Base-by-base conservation (phyloP, 148 eudicot genomes). In the Cornus florida region DNA sequence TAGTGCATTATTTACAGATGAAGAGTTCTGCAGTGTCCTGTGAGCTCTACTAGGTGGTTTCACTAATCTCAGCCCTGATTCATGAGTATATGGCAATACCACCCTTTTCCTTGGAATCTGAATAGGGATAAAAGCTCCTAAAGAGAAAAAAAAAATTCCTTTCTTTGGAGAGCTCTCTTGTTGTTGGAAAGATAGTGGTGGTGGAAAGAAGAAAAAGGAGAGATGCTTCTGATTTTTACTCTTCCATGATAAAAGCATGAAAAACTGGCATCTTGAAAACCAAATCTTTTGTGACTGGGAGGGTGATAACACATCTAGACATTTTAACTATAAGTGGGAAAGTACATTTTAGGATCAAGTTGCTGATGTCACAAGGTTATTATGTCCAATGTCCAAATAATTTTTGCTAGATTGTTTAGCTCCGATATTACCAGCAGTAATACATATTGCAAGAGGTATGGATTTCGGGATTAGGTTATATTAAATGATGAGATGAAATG, bases 321-420 rank as follows among this genome's bases (percentile, higher is more conserved):
- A 16, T 65, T 65, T 75, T 64, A 31, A 38, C 10, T 6, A 7
- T 32, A 39, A 35, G 10, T 59, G 32, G 32, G 70, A 16, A 43
- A 41, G 23, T 35, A 38, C 69, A 75, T 62, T 62, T 75, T 62
- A 75, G 39, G 50, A 62, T 39, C 7, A 20, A 75, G 33, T 62
- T n/a, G n/a, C 4, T 32, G 67, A 59, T 32, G 28, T 57, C 48
- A 23, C 67, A 1, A 59, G 20, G 22, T 74, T 59, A 8, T 59
- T 33, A 12, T 11, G 19, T 28, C 9, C 31, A 33, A 67, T 19
- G 31, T 60, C 53, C 48, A 38, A n/a, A 75, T 39, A 64, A 10
- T 62, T 62, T 19, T 75, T 62, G 20, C 22, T 33, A 67, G 69
- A 22, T n/a, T 10, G 50, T 20, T 60, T 62, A 62, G 77, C 32